A percentile compares a stretch with the other conserved stretches of the same genome.
Conservation (phyloP, 1,139 yeast genomes). For the Arxiozyma slooffiae region DNA sequence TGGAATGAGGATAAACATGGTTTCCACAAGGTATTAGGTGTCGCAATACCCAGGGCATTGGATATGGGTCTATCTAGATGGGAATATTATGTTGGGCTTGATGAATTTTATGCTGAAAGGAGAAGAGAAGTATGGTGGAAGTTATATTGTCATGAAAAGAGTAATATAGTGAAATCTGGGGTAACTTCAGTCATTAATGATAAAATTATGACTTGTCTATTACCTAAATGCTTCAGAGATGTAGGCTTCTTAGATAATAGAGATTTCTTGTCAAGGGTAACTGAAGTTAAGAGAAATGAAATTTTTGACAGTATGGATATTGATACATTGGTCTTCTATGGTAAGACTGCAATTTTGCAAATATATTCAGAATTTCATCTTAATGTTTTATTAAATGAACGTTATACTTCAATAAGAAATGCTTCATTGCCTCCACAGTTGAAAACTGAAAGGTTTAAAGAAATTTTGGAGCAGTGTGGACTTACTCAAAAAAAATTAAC, state of each 20-base stretch:
- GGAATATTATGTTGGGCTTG: conserved; percentile 30
- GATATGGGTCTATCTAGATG: conserved; percentile 26
- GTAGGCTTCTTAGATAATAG: conserved; percentile 21
- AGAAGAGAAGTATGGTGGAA: conserved; percentile 28
- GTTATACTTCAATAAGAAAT: conserved; percentile 23
- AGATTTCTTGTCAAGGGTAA: conserved; percentile 17
- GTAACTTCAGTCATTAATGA: conserved; percentile 20
- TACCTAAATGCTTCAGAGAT: conserved; percentile 20
- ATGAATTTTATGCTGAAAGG: conserved; percentile 26
- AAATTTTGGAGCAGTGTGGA: conserved; percentile 14
- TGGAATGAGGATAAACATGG: conserved; percentile 21
- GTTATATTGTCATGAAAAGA: conserved; percentile 19
- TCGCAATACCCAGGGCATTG: conserved; percentile 19
- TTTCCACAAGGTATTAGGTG: conserved; percentile 17
- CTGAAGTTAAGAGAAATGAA: conserved; percentile 5
- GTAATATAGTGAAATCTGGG: conserved; percentile 13
- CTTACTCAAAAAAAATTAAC: conserved; percentile 11
- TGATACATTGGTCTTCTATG: conserved; percentile 14
- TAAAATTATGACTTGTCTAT: conserved; percentile 19
- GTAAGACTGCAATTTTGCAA: conserved; percentile 15
- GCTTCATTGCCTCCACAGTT: conserved; percentile 19
- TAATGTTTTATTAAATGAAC: conserved; percentile 20
- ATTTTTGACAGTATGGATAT: conserved; percentile 14
- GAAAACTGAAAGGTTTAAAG: conserved; percentile 12
- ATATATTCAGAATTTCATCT: conserved; percentile 16